Percentiles rank a stretch among this genome's conserved stretches.
Conservation (phyloP, 1,284 basidiomycete species). For the Ustilago curta region DNA sequence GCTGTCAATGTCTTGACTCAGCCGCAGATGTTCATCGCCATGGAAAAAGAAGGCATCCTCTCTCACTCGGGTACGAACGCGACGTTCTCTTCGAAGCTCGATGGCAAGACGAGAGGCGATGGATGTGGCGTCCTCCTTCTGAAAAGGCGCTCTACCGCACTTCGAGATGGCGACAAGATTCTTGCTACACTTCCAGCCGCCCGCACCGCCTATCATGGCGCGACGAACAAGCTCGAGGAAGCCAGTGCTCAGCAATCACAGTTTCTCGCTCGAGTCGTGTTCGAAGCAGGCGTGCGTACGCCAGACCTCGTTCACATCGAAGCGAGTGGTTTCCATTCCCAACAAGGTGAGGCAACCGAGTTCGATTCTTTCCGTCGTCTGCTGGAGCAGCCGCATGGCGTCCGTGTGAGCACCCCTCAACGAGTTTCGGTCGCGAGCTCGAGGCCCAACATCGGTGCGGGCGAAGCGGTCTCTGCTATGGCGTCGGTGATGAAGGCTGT, state of each 20-base stretch:
- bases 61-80: constrained; percentile 36
- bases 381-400: background rate
- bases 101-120: constrained; percentile 52
- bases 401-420: background rate
- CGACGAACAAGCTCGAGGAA: background rate
- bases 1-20: constrained; percentile 46
- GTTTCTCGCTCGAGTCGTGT: constrained; percentile 22
- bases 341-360: constrained; percentile 38
- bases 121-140: constrained; percentile 50
- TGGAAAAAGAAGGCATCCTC: constrained; percentile 51
- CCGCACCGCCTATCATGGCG: constrained; percentile 24
- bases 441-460: constrained; percentile 45
- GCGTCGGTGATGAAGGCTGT: constrained; percentile 51
- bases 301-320: constrained; percentile 44
- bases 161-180: constrained; percentile 48
- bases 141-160: constrained; percentile 49
- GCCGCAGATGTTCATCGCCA: constrained; percentile 54
- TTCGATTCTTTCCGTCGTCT: constrained; percentile 36
- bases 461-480: constrained; percentile 51
- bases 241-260: constrained; percentile 11
- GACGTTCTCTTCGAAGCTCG: constrained; percentile 36
- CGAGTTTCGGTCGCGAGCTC: constrained; percentile 36
- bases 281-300: constrained; percentile 11
- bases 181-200: constrained; percentile 41
- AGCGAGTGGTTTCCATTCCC: constrained; percentile 38